These are phyloP conservation scores for Lactarius pseudohatsudake DNA, from an alignment of 768 basidiomycete genomes.

Conservation along the genomic window DNA sequence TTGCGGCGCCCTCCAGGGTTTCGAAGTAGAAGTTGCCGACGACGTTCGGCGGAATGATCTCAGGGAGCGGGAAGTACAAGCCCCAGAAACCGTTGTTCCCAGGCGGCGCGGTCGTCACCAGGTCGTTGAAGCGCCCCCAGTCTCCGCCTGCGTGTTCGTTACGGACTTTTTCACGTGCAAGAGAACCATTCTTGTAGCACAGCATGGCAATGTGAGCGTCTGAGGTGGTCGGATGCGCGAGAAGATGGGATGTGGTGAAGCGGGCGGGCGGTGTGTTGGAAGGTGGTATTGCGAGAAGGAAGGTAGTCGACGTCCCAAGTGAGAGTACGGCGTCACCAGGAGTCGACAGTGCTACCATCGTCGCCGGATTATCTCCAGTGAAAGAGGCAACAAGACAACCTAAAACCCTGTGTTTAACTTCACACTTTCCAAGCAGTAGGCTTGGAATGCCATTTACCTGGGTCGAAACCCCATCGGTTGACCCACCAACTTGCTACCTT, in stretches of 20 bases:
- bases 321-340: constrained; percentile 84
- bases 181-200: constrained; percentile 87
- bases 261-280: constrained; percentile 61
- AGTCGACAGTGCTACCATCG: constrained; percentile 69
- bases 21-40: constrained; percentile 69
- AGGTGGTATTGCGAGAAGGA: constrained; percentile 75
- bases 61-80: constrained; percentile 80
- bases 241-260: constrained; percentile 72
- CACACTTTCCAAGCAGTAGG: not conserved
- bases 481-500: constrained; percentile 69
- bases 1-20: constrained; percentile 32
- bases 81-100: constrained; percentile 64
- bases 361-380: constrained; percentile 89
- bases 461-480: constrained; percentile 69
- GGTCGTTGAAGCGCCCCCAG: constrained; percentile 71
- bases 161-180: constrained; percentile 76
- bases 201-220: constrained; percentile 83
- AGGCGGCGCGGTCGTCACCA: constrained; percentile 52
- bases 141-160: constrained; percentile 57
- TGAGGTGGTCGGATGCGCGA: constrained; percentile 63
- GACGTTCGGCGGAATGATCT: constrained; percentile 83
- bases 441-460: constrained; percentile 41
- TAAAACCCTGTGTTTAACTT: constrained; percentile 30
- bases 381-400: constrained; percentile 82
- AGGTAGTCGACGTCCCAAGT: constrained; percentile 85